Evolutionary conservation across 2,329 filamentous ascomycete species (phyloP), one percentile per base, ranked within the genome.

Genomic region (Stylonectria norvegica): DNA sequence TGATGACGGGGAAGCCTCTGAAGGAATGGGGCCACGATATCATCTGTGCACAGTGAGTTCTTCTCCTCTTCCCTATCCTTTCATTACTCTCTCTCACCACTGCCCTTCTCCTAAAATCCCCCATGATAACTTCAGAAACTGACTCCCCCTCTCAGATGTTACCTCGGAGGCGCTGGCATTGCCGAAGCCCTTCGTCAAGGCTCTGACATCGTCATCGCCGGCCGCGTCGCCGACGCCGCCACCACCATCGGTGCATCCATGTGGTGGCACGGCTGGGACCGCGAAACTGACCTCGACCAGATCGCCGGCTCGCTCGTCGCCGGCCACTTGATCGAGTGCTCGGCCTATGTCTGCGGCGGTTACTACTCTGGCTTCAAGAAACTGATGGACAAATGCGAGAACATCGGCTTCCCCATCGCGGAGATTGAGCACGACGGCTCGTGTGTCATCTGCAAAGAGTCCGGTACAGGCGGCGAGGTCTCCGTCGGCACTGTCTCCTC

Each of bases 261-360:
- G 59, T 78, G 65, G 57, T 79, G 74, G 73, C 65, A 78, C 43
- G 55, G 62, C 3, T 79, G 75, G 76, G 43, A 49, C 2, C 63
- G 69, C 12, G 65, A 59, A 37, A 49, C 47, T 0, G 63, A 71
- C 29, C 72, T 68, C 28, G 66, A 77, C 44, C 47, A 58, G 23
- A 63, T 79, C 9, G 75, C 73, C 1, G 68, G 68, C 1, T 59
- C 70, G 1, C 54, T 77, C 1, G 59, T 77, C 18, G 70, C 70
- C 1, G 72, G 71, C 1, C 71, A 76, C 52, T 47, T 75, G 15
- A 75, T 76, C 36, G 72, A 77, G 50, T 76, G 72, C 49, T 69
- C 66, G 2, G 63, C 68, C 4, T 78, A 78, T 45, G 71, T 71
- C 4, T 73, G 71, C 1, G 75, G 75, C 0, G 69, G 61, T 0